phyloP scores from a whole-genome alignment of 2,329 filamentous ascomycete genomes.

The Leptographium lundbergii region DNA sequence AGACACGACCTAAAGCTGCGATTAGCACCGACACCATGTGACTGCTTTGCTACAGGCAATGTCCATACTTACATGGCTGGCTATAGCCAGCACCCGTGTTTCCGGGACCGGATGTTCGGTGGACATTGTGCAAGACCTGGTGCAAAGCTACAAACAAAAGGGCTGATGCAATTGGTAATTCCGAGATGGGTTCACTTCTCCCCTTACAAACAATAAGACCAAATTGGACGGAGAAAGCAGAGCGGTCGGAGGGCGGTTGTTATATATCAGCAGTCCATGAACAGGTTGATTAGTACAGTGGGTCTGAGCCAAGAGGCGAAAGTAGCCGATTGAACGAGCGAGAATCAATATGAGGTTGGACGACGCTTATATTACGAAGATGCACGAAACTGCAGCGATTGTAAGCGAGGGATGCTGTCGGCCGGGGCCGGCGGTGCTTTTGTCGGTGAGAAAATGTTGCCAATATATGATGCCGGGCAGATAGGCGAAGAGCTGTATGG shows the following conservation, averaged over 20 bases:
- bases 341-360: not conserved
- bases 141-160: not conserved
- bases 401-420: not conserved
- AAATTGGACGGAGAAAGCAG: no score
- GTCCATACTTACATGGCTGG: conserved; percentile 69
- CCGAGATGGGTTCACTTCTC: not conserved
- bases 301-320: no score
- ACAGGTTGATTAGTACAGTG: no score
- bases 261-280: no score
- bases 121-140: conserved; percentile 19
- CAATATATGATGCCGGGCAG: not conserved
- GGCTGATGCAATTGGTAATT: not conserved
- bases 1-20: conserved; percentile 49
- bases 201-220: not conserved
- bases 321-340: no score
- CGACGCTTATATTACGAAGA: not conserved
- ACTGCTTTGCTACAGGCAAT: not conserved
- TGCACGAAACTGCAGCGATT: not conserved
- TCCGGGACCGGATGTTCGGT: conserved; percentile 36
- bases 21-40: conserved; percentile 6
- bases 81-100: conserved; percentile 68
- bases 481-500: not conserved
- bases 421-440: not conserved
- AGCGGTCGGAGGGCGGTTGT: no score
- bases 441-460: not conserved